phyloP scores from a whole-genome alignment of 2,329 filamentous ascomycete genomes.

The Alternaria sp. region DNA sequence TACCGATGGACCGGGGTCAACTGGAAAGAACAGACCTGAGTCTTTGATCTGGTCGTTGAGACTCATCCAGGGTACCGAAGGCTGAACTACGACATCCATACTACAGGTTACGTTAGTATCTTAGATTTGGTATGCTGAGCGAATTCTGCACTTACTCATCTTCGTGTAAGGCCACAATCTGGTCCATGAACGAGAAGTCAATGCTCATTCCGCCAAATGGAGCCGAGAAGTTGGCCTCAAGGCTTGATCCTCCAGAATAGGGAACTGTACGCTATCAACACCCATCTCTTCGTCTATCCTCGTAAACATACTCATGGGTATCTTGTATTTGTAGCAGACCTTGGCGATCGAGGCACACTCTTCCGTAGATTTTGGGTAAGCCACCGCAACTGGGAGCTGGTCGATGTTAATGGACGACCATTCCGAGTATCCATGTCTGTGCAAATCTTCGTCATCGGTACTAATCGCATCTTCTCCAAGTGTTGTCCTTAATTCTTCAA shows the following conservation, averaged over 20 bases:
- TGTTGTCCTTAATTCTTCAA: slow-evolving; percentile 60
- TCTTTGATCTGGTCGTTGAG: slow-evolving; percentile 79
- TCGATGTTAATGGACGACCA: slow-evolving; percentile 75
- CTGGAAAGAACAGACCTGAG: slow-evolving; percentile 86
- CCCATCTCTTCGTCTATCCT: background rate
- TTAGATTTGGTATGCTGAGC: background rate
- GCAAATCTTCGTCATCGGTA: slow-evolving; percentile 70
- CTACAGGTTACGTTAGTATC: slow-evolving; percentile 42
- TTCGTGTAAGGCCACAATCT: slow-evolving; percentile 79
- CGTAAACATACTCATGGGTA: slow-evolving; percentile 69
- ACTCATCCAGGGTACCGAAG: slow-evolving; percentile 90
- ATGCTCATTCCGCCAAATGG: slow-evolving; percentile 88
- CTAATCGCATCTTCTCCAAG: slow-evolving; percentile 69
- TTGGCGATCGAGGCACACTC: slow-evolving; percentile 72
- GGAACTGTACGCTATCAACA: slow-evolving; percentile 62
- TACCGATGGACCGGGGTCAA: slow-evolving; percentile 77
- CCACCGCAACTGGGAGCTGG: slow-evolving; percentile 70
- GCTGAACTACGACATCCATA: slow-evolving; percentile 93
- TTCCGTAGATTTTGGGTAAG: slow-evolving; percentile 70
- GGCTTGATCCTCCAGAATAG: slow-evolving; percentile 84
- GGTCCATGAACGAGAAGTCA: slow-evolving; percentile 88
- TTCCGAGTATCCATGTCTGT: slow-evolving; percentile 73
- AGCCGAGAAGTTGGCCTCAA: slow-evolving; percentile 91
- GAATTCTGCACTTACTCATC: slow-evolving; percentile 64
- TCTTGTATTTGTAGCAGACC: slow-evolving; percentile 78